These are phyloP conservation scores for Chara braunii DNA, from an alignment of 139 green algal genomes.

Conservation along the genomic window DNA sequence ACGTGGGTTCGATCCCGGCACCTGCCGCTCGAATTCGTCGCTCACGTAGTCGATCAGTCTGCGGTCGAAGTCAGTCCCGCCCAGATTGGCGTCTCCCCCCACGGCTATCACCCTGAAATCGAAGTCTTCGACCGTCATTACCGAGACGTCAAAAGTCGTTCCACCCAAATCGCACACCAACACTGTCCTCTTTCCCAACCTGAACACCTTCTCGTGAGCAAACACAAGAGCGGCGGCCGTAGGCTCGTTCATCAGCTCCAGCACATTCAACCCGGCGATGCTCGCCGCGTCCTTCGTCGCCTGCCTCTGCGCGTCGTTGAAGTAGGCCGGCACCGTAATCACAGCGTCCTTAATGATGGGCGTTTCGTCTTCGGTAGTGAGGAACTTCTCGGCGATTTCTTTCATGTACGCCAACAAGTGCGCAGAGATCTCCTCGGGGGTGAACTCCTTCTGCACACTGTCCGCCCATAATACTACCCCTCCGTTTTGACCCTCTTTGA, in stretches of 20 bases:
- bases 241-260: slow-evolving; percentile 41
- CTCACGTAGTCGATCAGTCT: too few relatives aligned
- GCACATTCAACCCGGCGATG: slow-evolving; percentile 36
- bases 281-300: slow-evolving; percentile 77
- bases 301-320: slow-evolving; percentile 73
- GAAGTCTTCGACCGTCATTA: slow-evolving; percentile 36
- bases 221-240: slow-evolving; percentile 29
- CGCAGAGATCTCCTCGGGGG: slow-evolving; percentile 90
- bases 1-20: too few relatives aligned
- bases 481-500: too few relatives aligned
- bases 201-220: slow-evolving; percentile 64
- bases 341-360: slow-evolving; percentile 68
- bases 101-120: slow-evolving; percentile 30
- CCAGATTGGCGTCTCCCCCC: slow-evolving; percentile 42
- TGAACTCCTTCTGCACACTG: too few relatives aligned
- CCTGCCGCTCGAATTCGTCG: too few relatives aligned
- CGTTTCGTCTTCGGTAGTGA: too few relatives aligned
- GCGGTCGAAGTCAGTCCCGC: too few relatives aligned
- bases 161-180: slow-evolving; percentile 59
- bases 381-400: slow-evolving; percentile 72
- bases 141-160: slow-evolving; percentile 42
- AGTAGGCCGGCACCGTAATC: slow-evolving; percentile 89
- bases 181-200: slow-evolving; percentile 6
- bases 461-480: too few relatives aligned
- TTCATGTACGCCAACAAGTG: slow-evolving; percentile 94